Evolutionary conservation across 2,329 filamentous ascomycete species (phyloP).

Genomic region (Aspergillus spinulosporus): DNA sequence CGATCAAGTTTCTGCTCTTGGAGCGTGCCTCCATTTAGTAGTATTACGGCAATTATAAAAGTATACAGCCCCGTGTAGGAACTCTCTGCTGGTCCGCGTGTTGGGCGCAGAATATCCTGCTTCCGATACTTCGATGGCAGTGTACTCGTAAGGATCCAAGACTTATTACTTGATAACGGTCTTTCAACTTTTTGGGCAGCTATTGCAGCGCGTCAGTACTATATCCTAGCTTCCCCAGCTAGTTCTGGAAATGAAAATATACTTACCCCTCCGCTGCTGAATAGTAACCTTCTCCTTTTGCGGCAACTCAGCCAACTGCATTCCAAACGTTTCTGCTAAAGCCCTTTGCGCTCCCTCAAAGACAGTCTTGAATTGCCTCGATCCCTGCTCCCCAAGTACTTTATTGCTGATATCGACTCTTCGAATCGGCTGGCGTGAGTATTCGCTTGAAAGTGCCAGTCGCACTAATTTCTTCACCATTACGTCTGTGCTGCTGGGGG

Average conservation of each 20-base stretch:
- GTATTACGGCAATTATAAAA: slow-evolving; percentile 74
- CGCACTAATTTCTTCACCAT: slow-evolving; percentile 64
- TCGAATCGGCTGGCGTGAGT: slow-evolving; percentile 58
- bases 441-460: slow-evolving; percentile 61
- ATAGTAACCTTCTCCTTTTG: slow-evolving; percentile 77
- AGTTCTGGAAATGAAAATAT: slow-evolving; percentile 6
- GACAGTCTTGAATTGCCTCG: slow-evolving; percentile 71
- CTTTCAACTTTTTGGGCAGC: slow-evolving; percentile 52
- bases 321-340: slow-evolving; percentile 76
- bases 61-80: slow-evolving; percentile 80
- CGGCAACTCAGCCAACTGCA: slow-evolving; percentile 85
- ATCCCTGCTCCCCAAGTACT: slow-evolving; percentile 69
- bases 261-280: slow-evolving; percentile 71
- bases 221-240: neutral
- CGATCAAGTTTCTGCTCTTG: slow-evolving; percentile 76
- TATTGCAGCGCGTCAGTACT: slow-evolving; percentile 19
- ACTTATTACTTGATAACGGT: slow-evolving; percentile 56
- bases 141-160: slow-evolving; percentile 74
- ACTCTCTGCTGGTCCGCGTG: slow-evolving; percentile 69
- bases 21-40: slow-evolving; percentile 70
- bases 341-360: slow-evolving; percentile 75
- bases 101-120: slow-evolving; percentile 68
- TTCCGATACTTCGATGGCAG: slow-evolving; percentile 68
- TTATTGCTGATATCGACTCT: slow-evolving; percentile 60
- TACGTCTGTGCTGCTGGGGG: slow-evolving; percentile 34